Base-by-base conservation (phyloP, 1,284 basidiomycete genomes). In the Heterobasidion parviporum region DNA sequence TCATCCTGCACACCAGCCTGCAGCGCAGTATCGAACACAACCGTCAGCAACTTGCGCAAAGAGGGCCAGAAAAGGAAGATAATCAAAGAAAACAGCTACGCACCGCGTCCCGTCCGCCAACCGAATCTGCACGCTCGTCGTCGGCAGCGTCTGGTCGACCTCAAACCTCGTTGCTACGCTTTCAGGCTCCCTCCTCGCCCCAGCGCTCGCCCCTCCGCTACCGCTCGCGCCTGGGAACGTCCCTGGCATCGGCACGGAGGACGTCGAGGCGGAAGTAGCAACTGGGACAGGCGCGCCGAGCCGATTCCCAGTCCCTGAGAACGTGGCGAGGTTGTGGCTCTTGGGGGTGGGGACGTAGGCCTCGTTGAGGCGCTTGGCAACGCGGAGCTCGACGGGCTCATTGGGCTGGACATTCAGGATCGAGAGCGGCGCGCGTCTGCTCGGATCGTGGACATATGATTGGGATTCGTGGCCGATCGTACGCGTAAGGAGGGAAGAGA, bases 41-140 rank as follows among this genome's bases (percentile, higher is more conserved):
- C n/a, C 6, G 26, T 26, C 26, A 26, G 26, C 26, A 26, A 26
- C 26, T 26, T 6, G 26, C 12, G n/a, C 41, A 43, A 43, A 12
- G 12, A 10, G 41, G n/a, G n/a, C 12, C 41, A 43, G 41, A 43
- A 43, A 12, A 43, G n/a, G 41, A 7, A 44, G 41, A 4, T 16
- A 6, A 14, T 44, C 18, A 44, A 20, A 48, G 54, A 36, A 10
- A 20, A 15, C 14, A 16, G 15, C 10, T 8, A 33, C 45, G 67
- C 59, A 88, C 87, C 89, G 80, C n/a, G 91, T 90, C 10, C 97
- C 97, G 71, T 98, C 94, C 9, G 88, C 89, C 50, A 98, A 69
- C 50, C 95, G 78, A 55, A 98, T 79, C 73, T 98, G 95, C n/a
- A 99, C 78, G 65, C 83, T 92, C 36, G 95, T 98, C 54, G 85